Percentiles rank a stretch among this genome's conserved stretches.
phyloP scores from a whole-genome alignment of 1,139 yeast genomes.

The Magnusiomyces ingens region DNA sequence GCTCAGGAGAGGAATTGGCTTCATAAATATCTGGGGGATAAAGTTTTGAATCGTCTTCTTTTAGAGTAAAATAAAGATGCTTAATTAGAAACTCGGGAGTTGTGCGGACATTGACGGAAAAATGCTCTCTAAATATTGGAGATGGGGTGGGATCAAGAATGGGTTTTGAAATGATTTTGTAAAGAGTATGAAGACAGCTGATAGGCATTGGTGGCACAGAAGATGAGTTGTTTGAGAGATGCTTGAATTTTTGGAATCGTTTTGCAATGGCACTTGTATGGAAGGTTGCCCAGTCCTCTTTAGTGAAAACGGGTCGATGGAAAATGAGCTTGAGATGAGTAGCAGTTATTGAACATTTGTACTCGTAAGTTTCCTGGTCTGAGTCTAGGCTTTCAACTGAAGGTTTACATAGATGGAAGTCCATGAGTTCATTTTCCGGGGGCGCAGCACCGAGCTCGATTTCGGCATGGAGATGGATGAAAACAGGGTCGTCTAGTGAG shows the following conservation, averaged over 20 bases:
- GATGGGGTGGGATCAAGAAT: slow-evolving; percentile 21
- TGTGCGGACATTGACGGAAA: slow-evolving; percentile 26
- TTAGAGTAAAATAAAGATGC: slow-evolving; percentile 38
- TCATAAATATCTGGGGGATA: slow-evolving; percentile 55
- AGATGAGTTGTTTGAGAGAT: slow-evolving; percentile 19
- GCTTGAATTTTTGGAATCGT: slow-evolving; percentile 21
- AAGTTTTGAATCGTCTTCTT: slow-evolving; percentile 36
- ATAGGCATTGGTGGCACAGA: slow-evolving; percentile 23
- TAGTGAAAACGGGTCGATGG: slow-evolving; percentile 24
- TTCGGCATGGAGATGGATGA: slow-evolving; percentile 1
- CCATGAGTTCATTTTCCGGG: slow-evolving; percentile 2
- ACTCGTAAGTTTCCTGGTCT: slow-evolving; percentile 17
- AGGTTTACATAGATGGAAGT: slow-evolving; percentile 6
- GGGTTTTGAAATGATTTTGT: slow-evolving; percentile 26
- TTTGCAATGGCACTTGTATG: slow-evolving; percentile 19
- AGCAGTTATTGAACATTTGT: slow-evolving; percentile 19
- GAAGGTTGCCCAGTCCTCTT: slow-evolving; percentile 22
- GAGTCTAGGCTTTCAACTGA: slow-evolving; percentile 1
- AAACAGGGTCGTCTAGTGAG: neutral
- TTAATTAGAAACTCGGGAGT: slow-evolving; percentile 46
- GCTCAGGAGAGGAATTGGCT: slow-evolving; percentile 5
- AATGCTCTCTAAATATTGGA: slow-evolving; percentile 24
- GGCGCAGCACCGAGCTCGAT: slow-evolving; percentile 1
- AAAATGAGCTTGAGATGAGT: slow-evolving; percentile 21
- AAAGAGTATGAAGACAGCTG: slow-evolving; percentile 24